Evolutionary conservation across 371 early-diverging fungal species (phyloP).

Genomic region (Circinella umbellata): DNA sequence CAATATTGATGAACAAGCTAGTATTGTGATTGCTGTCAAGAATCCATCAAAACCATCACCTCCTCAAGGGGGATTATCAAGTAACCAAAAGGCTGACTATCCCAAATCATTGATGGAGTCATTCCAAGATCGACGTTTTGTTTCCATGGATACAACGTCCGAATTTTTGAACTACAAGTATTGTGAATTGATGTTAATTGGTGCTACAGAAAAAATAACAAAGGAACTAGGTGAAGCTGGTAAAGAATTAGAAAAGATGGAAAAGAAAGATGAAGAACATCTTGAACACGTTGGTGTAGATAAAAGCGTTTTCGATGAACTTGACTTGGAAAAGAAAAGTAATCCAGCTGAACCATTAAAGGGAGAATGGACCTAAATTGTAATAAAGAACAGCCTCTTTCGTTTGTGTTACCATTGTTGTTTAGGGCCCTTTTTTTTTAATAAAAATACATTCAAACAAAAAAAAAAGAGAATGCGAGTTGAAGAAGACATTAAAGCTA

Average conservation of each 20-base stretch:
- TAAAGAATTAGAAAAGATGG: slow-evolving; percentile 31
- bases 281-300: slow-evolving; percentile 26
- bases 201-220: slow-evolving; percentile 38
- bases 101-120: slow-evolving; percentile 25
- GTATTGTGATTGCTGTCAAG: slow-evolving; percentile 54
- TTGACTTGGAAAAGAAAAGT: slow-evolving; percentile 24
- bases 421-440: no score
- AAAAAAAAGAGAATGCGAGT: no score
- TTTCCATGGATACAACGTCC: slow-evolving; percentile 31
- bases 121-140: slow-evolving; percentile 40
- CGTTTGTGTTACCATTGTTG: no score
- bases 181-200: slow-evolving; percentile 44
- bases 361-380: slow-evolving; percentile 37
- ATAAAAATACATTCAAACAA: no score
- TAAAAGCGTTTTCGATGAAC: slow-evolving; percentile 29
- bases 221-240: slow-evolving; percentile 41
- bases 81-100: slow-evolving; percentile 30
- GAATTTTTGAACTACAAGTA: slow-evolving; percentile 40
- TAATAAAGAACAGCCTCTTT: neutral
- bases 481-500: no score
- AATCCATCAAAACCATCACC: slow-evolving; percentile 33
- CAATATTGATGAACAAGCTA: slow-evolving; percentile 48
- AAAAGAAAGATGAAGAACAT: slow-evolving; percentile 31
- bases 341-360: slow-evolving; percentile 35
- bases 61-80: slow-evolving; percentile 29